Evolutionary conservation across 768 basidiomycete genomes (phyloP).

Genomic region (Pleurotus sapidus): DNA sequence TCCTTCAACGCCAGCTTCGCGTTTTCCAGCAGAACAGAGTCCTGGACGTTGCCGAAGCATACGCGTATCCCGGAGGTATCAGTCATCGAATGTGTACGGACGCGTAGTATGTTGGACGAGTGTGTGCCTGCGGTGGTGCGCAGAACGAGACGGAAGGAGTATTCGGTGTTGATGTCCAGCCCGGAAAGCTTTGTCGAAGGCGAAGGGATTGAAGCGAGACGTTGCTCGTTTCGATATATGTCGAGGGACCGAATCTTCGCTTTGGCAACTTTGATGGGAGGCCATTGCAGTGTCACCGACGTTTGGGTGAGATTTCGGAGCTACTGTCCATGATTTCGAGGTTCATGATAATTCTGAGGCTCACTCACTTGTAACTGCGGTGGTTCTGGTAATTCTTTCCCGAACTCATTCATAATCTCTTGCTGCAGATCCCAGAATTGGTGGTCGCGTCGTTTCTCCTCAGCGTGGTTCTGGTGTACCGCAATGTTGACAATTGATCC

Average conservation of each 20-base stretch:
- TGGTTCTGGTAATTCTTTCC: conserved; percentile 58
- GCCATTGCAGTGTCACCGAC: conserved; percentile 96
- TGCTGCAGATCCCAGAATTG: conserved; percentile 87
- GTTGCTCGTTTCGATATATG: conserved; percentile 89
- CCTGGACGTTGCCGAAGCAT: conserved; percentile 90
- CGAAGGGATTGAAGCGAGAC: conserved; percentile 83
- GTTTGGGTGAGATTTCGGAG: conserved; percentile 96
- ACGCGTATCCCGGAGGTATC: conserved; percentile 95
- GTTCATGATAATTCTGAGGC: no score
- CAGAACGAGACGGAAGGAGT: conserved; percentile 91
- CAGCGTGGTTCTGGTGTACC: conserved; percentile 81
- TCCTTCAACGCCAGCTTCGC: conserved; percentile 76
- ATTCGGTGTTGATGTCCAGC: conserved; percentile 78
- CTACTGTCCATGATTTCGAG: conserved; percentile 27
- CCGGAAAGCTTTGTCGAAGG: conserved; percentile 84
- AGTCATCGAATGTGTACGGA: conserved; percentile 90
- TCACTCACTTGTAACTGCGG: conserved; percentile 70
- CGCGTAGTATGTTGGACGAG: conserved; percentile 78
- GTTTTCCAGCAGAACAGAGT: conserved; percentile 71
- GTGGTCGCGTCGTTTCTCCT: conserved; percentile 78
- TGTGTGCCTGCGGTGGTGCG: conserved; percentile 91
- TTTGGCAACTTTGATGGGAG: conserved; percentile 76
- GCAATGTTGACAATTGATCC: conserved; percentile 98
- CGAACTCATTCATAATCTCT: conserved; percentile 75
- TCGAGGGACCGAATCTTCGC: conserved; percentile 86